Percentiles rank a stretch among this genome's conserved stretches.
Evolutionary conservation across 176 grass and related monocot genomes (phyloP).

Genomic region (Chloris gayana): DNA sequence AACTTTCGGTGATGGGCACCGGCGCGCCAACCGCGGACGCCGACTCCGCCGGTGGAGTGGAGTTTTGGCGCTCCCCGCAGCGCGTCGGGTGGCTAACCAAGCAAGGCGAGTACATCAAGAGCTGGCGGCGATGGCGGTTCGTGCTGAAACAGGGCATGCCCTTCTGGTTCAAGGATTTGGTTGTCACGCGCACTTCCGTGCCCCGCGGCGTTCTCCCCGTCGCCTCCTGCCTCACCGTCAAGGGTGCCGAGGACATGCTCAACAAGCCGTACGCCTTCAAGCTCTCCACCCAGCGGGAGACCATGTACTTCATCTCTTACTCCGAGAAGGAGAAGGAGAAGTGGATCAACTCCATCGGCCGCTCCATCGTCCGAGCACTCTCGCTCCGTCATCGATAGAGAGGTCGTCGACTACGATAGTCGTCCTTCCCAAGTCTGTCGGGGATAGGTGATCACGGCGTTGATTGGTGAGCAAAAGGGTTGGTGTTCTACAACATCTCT

Average conservation of each 20-base stretch:
- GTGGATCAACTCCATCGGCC: conserved; percentile 99
- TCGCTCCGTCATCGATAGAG: conserved; percentile 74
- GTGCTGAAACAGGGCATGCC: conserved; percentile 93
- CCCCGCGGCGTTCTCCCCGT: conserved; percentile 82
- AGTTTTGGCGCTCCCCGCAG: conserved; percentile 78
- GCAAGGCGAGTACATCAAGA: conserved; percentile 99
- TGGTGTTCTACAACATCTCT: conserved; percentile 7
- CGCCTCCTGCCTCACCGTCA: conserved; percentile 87
- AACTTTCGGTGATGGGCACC: conserved; percentile 63
- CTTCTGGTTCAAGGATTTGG: conserved; percentile 96
- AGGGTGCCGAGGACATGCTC: conserved; percentile 94
- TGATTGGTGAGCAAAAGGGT: conserved; percentile 39
- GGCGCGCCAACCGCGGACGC: conserved; percentile 31
- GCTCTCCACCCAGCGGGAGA: conserved; percentile 76
- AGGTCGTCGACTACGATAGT: conserved; percentile 92
- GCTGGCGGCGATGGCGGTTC: conserved; percentile 98
- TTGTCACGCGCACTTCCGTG: conserved; percentile 67
- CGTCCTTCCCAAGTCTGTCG: conserved; percentile 13
- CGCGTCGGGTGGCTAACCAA: conserved; percentile 84
- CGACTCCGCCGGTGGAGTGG: conserved; percentile 52
- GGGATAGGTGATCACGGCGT: conserved; percentile 30
- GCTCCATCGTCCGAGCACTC: conserved; percentile 99
- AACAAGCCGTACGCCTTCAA: conserved; percentile 88
- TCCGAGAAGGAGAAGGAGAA: conserved; percentile 99
- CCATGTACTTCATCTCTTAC: conserved; percentile 99